Conservation (phyloP, 768 basidiomycete genomes). For the Lactarius tabidus region DNA sequence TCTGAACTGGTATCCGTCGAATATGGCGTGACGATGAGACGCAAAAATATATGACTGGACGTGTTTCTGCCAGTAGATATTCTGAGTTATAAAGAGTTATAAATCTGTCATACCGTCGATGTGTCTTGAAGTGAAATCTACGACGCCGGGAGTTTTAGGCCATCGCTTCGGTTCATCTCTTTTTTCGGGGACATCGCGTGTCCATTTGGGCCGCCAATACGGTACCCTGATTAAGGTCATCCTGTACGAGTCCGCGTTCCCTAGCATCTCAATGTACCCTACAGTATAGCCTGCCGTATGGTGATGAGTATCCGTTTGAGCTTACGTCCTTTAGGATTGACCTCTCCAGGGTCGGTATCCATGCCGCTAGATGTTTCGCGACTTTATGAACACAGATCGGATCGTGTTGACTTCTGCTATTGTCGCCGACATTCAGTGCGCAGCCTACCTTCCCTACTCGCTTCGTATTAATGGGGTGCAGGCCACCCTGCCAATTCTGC, state of each 20-base stretch:
- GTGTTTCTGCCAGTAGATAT: background rate
- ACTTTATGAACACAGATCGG: background rate
- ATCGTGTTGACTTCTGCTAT: background rate
- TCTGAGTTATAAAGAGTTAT: background rate
- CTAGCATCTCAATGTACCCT: no score
- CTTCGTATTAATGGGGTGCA: background rate
- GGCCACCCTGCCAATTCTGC: no score
- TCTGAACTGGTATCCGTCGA: background rate
- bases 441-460: background rate
- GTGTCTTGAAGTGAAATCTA: no score
- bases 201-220: no score
- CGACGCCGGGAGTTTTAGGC: no score
- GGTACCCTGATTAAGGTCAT: no score
- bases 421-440: no score
- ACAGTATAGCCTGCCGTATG: background rate
- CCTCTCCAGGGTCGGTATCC: background rate
- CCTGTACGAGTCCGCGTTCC: background rate
- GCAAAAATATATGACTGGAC: background rate
- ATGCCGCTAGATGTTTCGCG: background rate
- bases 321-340: background rate
- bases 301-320: background rate
- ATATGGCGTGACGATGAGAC: background rate
- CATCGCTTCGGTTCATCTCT: no score
- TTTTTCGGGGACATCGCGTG: no score
- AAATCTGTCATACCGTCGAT: no score